phyloP scores from a whole-genome alignment of 768 basidiomycete genomes.

The Lactarius pseudohatsudake region DNA sequence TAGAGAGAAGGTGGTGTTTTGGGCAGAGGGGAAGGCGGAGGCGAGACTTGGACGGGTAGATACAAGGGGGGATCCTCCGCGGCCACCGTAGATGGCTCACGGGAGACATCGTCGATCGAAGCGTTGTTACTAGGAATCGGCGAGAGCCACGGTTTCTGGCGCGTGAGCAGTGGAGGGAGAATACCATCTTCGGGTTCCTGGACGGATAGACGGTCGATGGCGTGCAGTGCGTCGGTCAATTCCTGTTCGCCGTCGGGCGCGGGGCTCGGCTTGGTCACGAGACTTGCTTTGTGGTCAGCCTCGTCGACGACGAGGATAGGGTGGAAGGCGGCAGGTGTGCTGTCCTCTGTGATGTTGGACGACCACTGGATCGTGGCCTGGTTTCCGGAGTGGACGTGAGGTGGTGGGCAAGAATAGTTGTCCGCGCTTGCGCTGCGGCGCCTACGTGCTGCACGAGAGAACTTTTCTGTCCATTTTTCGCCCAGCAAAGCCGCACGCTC shows the following conservation, averaged over 20 bases:
- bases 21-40: conserved; percentile 21
- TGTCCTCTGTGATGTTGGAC: conserved; percentile 23
- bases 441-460: conserved; percentile 59
- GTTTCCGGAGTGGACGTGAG: conserved; percentile 23
- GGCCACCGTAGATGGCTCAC: background rate
- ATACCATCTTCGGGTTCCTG: conserved; percentile 8
- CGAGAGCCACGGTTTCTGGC: conserved; percentile 13
- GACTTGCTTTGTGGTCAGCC: background rate
- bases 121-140: conserved; percentile 28
- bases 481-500: conserved; percentile 57
- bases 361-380: conserved; percentile 26
- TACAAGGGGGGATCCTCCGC: background rate
- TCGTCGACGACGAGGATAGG: conserved; percentile 24
- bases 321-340: conserved; percentile 26
- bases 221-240: background rate
- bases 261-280: background rate
- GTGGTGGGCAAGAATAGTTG: conserved; percentile 27
- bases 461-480: conserved; percentile 61
- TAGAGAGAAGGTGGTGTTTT: conserved; percentile 21
- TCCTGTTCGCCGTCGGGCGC: background rate
- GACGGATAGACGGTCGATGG: conserved; percentile 7
- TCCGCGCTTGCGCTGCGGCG: conserved; percentile 44
- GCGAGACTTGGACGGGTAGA: conserved; percentile 1
- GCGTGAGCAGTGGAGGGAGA: conserved; percentile 21
- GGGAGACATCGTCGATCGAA: conserved; percentile 21